Evolutionary conservation across 768 basidiomycete genomes (phyloP), one percentile per base, ranked within the genome.

Genomic region (Lentinula sp.): DNA sequence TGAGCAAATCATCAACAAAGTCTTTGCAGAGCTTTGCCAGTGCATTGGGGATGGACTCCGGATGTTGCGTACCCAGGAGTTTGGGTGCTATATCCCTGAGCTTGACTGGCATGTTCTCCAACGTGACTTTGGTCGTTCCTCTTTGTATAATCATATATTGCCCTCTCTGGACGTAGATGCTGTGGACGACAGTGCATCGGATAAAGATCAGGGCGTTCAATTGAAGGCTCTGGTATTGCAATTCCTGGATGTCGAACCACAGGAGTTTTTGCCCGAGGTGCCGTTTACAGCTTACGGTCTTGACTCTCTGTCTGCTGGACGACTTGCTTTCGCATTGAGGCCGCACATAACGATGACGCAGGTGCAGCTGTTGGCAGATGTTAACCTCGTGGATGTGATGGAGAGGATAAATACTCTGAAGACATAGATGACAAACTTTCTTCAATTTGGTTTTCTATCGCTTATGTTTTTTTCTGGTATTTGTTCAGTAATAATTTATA

Each of bases 241-340:
- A 18, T 21, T 57, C 39, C 9, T 42, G 10, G 55, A 57, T 18
- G 18, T 57, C 10, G 9, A 8, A 4, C 13, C 37, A 16, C 9
- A 46, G 9, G 57, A 59, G 10, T 48, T 59, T 35, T 46, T 43
- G 10, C 7, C 11, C 11, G 45, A 48, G 23, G 46, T 59, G 6
- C 57, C 57, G 11, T 21, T 59, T 16, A 59, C 57, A 9, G 6
- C 43, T n/a, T 59, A 59, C 28, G 57, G 57, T 13, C 45, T 59
- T 10, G 43, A 48, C 32, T 59, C 57, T 7, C 4, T 59, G 7
- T 23, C 43, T 10, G 57, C 57, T 11, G 42, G 43, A 2, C 21
- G 32, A 31, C 46, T 59, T 4, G 18, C 57, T 13, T 46, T 13
- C 43, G 57, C 43, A 13, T 21, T 59, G 6, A 35, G 13, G 18